A percentile compares a stretch with the other conserved stretches of the same genome.
phyloP scores from a whole-genome alignment of 1,284 basidiomycete genomes.

The Trichosporon ovoides region DNA sequence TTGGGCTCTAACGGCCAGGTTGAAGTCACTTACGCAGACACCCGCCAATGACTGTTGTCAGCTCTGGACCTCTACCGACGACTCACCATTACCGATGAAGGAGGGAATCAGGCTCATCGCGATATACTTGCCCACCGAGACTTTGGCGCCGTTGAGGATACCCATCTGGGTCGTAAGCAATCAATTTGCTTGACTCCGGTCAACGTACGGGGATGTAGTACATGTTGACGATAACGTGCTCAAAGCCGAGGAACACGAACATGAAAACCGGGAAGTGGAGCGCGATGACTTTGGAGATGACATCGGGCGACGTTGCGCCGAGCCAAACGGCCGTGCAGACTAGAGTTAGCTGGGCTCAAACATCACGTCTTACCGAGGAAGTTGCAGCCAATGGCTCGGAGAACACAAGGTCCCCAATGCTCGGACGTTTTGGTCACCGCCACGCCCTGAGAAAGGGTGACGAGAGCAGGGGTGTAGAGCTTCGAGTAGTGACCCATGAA shows the following conservation, averaged over 20 bases:
- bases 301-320: constrained; percentile 36
- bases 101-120: constrained; percentile 24
- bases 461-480: constrained; percentile 20
- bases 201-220: background rate
- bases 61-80: no score
- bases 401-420: constrained; percentile 30
- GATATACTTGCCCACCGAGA: constrained; percentile 23
- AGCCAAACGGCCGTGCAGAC: constrained; percentile 46
- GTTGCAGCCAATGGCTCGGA: constrained; percentile 47
- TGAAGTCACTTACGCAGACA: background rate
- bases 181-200: no score
- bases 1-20: no score
- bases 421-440: constrained; percentile 25
- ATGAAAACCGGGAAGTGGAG: constrained; percentile 43
- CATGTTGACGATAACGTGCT: constrained; percentile 43
- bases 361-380: constrained; percentile 32
- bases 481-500: constrained; percentile 32
- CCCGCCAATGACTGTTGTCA: constrained; percentile 22
- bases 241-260: constrained; percentile 43
- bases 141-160: constrained; percentile 33
- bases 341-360: background rate
- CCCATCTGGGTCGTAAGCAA: constrained; percentile 28
- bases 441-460: constrained; percentile 19
- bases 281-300: constrained; percentile 37
- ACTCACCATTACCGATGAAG: constrained; percentile 27